phyloP scores from a whole-genome alignment of 306 rosid species.

The Prunus campanulata region DNA sequence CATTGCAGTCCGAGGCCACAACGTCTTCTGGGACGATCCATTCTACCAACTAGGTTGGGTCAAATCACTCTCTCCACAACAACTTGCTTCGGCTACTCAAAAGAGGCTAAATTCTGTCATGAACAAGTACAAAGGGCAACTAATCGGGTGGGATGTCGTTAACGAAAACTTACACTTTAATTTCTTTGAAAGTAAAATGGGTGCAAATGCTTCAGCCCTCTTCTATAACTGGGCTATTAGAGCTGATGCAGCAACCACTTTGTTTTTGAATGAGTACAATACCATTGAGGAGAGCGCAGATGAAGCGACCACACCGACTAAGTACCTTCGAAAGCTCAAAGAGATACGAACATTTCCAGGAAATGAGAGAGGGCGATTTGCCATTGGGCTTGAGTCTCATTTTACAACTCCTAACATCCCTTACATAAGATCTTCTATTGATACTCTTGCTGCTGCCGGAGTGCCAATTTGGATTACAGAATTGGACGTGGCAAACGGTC shows the following conservation, averaged over 20 bases:
- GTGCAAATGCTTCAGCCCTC: conserved; percentile 29
- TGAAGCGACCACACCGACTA: conserved; percentile 31
- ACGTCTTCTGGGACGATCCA: conserved; percentile 66
- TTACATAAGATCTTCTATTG: conserved; percentile 67
- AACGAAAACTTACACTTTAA: conserved; percentile 65
- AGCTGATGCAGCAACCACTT: conserved; percentile 36
- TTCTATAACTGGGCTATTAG: conserved; percentile 37
- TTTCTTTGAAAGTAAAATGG: conserved; percentile 52
- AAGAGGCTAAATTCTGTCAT: conserved; percentile 46
- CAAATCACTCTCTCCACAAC: conserved; percentile 29
- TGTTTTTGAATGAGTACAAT: conserved; percentile 69
- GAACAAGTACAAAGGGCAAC: conserved; percentile 49
- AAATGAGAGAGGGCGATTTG: conserved; percentile 17
- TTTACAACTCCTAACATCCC: conserved; percentile 49
- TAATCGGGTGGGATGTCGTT: conserved; percentile 75
- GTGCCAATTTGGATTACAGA: conserved; percentile 78
- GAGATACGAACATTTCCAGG: conserved; percentile 35
- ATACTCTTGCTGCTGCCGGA: conserved; percentile 55
- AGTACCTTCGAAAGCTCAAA: conserved; percentile 47
- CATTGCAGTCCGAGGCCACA: conserved; percentile 67
- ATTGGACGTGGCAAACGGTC: conserved; percentile 48
- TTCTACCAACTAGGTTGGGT: conserved; percentile 48
- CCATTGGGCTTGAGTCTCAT: conserved; percentile 74
- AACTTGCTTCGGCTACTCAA: conserved; percentile 30
- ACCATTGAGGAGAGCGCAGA: conserved; percentile 63